Evolutionary conservation across 306 rosid species (phyloP), one percentile per base, ranked within the genome.

Genomic region (Gleditsia sinensis): DNA sequence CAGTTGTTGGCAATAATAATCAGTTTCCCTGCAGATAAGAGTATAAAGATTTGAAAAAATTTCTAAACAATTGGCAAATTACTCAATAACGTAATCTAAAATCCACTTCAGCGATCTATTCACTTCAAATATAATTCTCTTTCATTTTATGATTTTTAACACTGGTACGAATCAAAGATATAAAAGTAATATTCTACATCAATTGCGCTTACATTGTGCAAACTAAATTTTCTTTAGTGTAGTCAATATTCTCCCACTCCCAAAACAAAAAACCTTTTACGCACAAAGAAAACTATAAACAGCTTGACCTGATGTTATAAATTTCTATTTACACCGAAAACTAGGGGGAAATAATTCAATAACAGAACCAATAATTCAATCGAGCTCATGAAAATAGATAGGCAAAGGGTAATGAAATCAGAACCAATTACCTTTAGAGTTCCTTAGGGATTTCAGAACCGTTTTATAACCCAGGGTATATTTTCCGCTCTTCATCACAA

Each of bases 401-500:
- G 4, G 7, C 20, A 57, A 7, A 37, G 5, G 2, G 9, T 1
- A 27, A 49, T 7, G 53, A 49, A 2, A 60, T 67, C 74, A 50
- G 23, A 33, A 10, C 37, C 4, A 39, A 2, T 12, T 39, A 86
- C 97, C 96, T 83, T 92, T 92, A 51, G 93, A 87, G 78, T 8
- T 89, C 39, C 95, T 82, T 9, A 92, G 89, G 28, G 97, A 79
- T 53, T 89, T 89, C 72, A 87, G 86, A 55, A 91, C 95, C 19
- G 97, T 91, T 17, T 91, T 91, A 67, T 89, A 91, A 2, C 97
- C 93, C 72, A 90, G 25, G 7, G 96, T 90, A 48, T 67, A 90
- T 67, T 90, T 90, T 14, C 96, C 96, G 77, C 96, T 90, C 96
- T 90, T 90, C 96, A 90, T 88, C 30, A 90, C 96, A 57, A 90